These are phyloP conservation scores for Eimeria brunetti DNA, from an alignment of 169 alveolate genomes.

Conservation along the genomic window DNA sequence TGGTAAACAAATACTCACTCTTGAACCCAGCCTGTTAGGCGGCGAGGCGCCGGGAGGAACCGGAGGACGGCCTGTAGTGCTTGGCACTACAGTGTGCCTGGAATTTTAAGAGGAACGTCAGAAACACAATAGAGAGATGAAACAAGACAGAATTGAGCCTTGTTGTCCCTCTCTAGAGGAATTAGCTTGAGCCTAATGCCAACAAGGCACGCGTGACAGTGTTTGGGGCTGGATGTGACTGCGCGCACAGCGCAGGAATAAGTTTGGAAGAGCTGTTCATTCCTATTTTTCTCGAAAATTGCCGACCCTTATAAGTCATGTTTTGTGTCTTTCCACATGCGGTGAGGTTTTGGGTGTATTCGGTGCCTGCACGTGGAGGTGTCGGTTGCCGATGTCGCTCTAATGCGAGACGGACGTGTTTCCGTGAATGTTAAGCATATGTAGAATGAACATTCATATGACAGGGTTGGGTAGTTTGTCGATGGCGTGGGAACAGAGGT, in stretches of 20 bases:
- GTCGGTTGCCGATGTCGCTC: background rate
- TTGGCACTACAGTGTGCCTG: slow-evolving; percentile 45
- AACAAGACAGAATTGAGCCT: slow-evolving; percentile 19
- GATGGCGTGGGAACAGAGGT: background rate
- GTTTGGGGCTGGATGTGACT: slow-evolving; percentile 46
- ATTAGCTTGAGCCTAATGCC: slow-evolving; percentile 28
- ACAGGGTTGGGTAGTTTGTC: background rate
- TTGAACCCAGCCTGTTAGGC: slow-evolving; percentile 32
- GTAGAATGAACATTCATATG: background rate
- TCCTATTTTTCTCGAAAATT: background rate
- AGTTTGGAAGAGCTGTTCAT: background rate
- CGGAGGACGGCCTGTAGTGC: slow-evolving; percentile 66
- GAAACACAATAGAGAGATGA: slow-evolving; percentile 29
- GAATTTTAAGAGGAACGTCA: slow-evolving; percentile 9
- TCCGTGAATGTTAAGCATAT: background rate
- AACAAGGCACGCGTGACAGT: slow-evolving; percentile 42
- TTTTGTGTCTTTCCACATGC: slow-evolving; percentile 10
- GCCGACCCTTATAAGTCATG: background rate
- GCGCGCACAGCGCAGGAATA: background rate
- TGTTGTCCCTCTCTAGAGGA: slow-evolving; percentile 13
- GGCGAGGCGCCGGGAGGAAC: slow-evolving; percentile 66
- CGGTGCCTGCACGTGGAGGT: background rate
- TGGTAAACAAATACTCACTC: slow-evolving; percentile 11
- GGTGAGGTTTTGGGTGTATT: slow-evolving; percentile 3
- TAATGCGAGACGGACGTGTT: slow-evolving; percentile 10